Base-by-base conservation (phyloP, 2,329 filamentous ascomycete species). In the Acarospora socialis region DNA sequence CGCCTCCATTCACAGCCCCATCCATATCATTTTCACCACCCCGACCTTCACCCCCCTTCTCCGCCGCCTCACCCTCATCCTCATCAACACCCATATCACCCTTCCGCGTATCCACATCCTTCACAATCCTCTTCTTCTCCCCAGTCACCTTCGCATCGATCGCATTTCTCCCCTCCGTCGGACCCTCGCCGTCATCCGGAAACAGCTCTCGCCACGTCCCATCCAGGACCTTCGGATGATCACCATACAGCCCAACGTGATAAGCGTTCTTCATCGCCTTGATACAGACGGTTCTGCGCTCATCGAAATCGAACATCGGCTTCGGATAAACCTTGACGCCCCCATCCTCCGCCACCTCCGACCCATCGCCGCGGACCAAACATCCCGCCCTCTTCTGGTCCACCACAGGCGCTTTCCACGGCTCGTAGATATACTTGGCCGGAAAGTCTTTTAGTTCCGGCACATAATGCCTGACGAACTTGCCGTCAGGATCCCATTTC, bases 391-490 rank as follows among this genome's bases (percentile, higher is more conserved):
- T 72, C 49, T 70, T 78, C 56, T 81, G 73, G 35, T 82, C 78
- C 13, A 54, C 55, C 22, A 75, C 63, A 2, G 73, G 73, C 24
- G 78, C 77, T 47, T 77, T 82, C 73, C 77, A 81, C 4, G 80
- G 80, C 59, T 86, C 79, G 43, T 82, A 86, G 19, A 86, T 81
- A 45, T 69, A 81, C 52, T 78, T 82, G 32, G 66, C 65, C 9
- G 74, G 63, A 39, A 77, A 61, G 0, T 63, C 45, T 35, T 55
- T 60, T 22, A 84, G 55, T 51, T 84, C 79, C 0, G 80, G 78
- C 0, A 79, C 68, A 53, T 71, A 84, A 22, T 57, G 61, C 15
- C 70, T 59, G 28, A 84, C 66, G 37, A 81, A 71, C 3, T 53
- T 44, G 0, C 80, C 78, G 1, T 77, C 60, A 36, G 70, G 71